These are phyloP conservation scores for Hypoxylon sp. DNA, from an alignment of 2,329 filamentous ascomycete species.

Conservation along the genomic window DNA sequence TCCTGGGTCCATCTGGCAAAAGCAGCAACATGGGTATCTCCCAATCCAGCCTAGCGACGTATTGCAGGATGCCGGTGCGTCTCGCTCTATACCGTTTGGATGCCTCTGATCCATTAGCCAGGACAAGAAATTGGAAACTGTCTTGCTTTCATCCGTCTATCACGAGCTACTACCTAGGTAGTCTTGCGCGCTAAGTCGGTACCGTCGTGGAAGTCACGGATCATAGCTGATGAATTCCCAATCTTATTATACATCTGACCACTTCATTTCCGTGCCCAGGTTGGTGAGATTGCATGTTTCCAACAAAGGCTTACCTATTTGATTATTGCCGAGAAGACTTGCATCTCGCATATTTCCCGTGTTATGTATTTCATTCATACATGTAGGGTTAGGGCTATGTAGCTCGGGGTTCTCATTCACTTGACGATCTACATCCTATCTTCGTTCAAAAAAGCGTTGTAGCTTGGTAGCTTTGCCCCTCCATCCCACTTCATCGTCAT, in stretches of 20 bases:
- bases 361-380: not conserved
- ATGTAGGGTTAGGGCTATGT: constrained; percentile 16
- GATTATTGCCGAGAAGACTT: constrained; percentile 16
- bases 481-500: constrained; percentile 32
- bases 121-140: constrained; percentile 19
- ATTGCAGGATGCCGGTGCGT: constrained; percentile 23
- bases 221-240: constrained; percentile 20
- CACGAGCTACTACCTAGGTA: constrained; percentile 8
- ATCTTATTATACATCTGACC: constrained; percentile 33
- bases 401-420: constrained; percentile 1
- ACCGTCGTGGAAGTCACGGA: constrained; percentile 15
- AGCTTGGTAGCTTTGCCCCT: constrained; percentile 9
- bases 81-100: constrained; percentile 16
- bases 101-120: constrained; percentile 24
- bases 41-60: constrained; percentile 34
- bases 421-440: not conserved
- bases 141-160: constrained; percentile 30
- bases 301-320: not conserved
- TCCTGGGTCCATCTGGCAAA: constrained; percentile 33
- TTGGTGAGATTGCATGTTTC: constrained; percentile 20
- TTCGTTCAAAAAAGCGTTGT: not conserved
- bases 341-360: constrained; percentile 4
- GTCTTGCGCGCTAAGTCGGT: constrained; percentile 9
- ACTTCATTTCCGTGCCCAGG: constrained; percentile 32
- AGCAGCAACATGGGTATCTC: constrained; percentile 39